Percentiles rank a stretch among this genome's conserved stretches.
These are phyloP conservation scores for Botryotinia narcissicola DNA, from an alignment of 2,329 filamentous ascomycete genomes.

Conservation along the genomic window DNA sequence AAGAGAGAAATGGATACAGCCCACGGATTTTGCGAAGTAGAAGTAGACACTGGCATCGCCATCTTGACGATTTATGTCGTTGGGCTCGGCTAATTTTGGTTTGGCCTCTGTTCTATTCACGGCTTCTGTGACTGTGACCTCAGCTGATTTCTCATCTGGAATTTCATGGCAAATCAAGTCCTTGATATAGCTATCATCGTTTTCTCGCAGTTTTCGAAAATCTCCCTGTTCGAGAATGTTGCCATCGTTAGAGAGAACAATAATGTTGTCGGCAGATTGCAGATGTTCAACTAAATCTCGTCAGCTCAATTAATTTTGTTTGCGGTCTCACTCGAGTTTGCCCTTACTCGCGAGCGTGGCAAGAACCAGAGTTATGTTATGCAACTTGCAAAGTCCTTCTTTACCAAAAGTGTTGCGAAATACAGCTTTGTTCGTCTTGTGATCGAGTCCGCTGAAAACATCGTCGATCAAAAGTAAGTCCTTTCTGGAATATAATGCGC, in stretches of 20 bases:
- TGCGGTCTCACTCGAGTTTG: neutral
- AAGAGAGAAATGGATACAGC: neutral
- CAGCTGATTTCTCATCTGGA: neutral
- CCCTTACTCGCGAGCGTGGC: neutral
- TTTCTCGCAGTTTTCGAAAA: constrained; percentile 4
- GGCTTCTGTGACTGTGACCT: neutral
- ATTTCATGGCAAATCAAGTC: neutral
- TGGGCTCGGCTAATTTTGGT: neutral
- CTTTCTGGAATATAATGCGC: constrained; percentile 25
- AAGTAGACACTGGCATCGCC: constrained; percentile 16
- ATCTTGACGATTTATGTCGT: constrained; percentile 8
- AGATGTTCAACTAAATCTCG: constrained; percentile 25
- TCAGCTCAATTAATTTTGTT: neutral
- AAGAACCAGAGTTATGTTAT: constrained; percentile 38
- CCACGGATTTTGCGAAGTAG: constrained; percentile 15
- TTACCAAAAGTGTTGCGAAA: constrained; percentile 25
- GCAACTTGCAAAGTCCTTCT: constrained; percentile 23
- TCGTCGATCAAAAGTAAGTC: constrained; percentile 29
- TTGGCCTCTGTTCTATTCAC: neutral
- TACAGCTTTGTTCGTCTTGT: constrained; percentile 23
- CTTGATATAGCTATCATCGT: constrained; percentile 12
- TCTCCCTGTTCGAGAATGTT: constrained; percentile 39
- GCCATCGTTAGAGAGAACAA: constrained; percentile 37
- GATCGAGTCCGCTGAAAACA: constrained; percentile 30
- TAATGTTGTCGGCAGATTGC: constrained; percentile 41